phyloP scores from a whole-genome alignment of 1,284 basidiomycete genomes.

The Cystobasidium pallidum region DNA sequence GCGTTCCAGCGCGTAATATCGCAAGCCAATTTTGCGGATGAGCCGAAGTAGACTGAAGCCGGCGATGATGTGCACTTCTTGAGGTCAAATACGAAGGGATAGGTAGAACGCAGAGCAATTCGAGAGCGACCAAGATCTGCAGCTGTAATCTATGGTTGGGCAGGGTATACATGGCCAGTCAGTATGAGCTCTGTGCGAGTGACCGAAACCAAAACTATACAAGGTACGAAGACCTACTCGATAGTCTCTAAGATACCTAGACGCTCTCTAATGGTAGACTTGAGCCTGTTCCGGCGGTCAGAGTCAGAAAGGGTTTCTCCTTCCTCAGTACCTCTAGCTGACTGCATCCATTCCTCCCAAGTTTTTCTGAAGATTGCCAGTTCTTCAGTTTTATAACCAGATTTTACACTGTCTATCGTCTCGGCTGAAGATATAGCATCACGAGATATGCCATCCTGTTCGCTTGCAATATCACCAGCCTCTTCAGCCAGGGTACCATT shows the following conservation, averaged over 20 bases:
- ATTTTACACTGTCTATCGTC: background rate
- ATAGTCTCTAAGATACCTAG: constrained; percentile 23
- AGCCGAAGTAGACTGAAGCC: background rate
- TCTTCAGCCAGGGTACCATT: background rate
- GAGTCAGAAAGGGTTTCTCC: background rate
- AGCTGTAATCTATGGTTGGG: constrained; percentile 24
- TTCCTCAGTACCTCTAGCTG: constrained; percentile 1
- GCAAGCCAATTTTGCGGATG: constrained; percentile 23
- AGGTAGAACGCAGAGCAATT: constrained; percentile 24
- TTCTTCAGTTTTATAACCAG: background rate
- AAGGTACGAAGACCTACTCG: constrained; percentile 19
- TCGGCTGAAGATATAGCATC: background rate
- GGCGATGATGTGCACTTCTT: constrained; percentile 19
- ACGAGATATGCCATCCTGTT: background rate
- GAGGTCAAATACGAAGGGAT: constrained; percentile 14
- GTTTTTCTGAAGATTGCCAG: background rate
- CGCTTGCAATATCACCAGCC: background rate
- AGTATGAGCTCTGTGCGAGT: background rate
- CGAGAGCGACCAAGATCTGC: constrained; percentile 36
- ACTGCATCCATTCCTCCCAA: constrained; percentile 15
- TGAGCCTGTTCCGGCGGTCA: background rate
- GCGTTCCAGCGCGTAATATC: constrained; percentile 11
- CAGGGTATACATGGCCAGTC: too few species aligned
- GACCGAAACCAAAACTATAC: background rate
- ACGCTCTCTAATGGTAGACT: constrained; percentile 11